Conservation (phyloP, 768 basidiomycete genomes). For the Naganishia vaughanmartiniae region DNA sequence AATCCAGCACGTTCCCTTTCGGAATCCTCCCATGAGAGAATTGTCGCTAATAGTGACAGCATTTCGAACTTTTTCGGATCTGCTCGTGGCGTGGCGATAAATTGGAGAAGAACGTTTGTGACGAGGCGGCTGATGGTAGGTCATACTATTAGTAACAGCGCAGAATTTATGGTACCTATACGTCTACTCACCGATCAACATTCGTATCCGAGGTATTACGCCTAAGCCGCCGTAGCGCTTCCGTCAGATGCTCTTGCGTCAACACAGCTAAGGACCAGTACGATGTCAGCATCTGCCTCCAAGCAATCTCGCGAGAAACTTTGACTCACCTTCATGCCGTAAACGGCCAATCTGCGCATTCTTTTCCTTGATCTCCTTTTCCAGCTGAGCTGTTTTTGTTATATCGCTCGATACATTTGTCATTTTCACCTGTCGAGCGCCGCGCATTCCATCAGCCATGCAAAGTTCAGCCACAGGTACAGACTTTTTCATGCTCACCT, state of each 20-base stretch:
- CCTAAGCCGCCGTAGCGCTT: conserved; percentile 90
- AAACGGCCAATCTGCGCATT: conserved; percentile 89
- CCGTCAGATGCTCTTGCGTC: conserved; percentile 94
- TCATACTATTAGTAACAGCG: neutral
- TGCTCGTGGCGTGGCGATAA: conserved; percentile 81
- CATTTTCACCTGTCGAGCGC: conserved; percentile 46
- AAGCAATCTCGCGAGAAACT: neutral
- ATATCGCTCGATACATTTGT: conserved; percentile 70
- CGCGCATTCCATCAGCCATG: neutral
- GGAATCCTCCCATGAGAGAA: conserved; percentile 86
- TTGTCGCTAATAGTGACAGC: conserved; percentile 78
- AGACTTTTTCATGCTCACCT: conserved; percentile 58
- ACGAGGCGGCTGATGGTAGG: conserved; percentile 68
- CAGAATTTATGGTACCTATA: neutral
- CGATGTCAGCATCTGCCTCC: neutral
- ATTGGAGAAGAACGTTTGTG: conserved; percentile 86
- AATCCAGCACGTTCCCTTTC: conserved; percentile 90
- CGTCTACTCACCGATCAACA: conserved; percentile 63
- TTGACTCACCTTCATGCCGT: conserved; percentile 76
- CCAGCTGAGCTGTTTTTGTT: conserved; percentile 67
- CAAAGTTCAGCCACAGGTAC: neutral
- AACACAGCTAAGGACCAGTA: conserved; percentile 68
- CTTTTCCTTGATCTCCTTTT: conserved; percentile 94
- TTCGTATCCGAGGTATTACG: conserved; percentile 78
- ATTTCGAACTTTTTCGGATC: conserved; percentile 97